Conservation (phyloP, 2,329 filamentous ascomycete genomes). For the Calonectria ilicicola region DNA sequence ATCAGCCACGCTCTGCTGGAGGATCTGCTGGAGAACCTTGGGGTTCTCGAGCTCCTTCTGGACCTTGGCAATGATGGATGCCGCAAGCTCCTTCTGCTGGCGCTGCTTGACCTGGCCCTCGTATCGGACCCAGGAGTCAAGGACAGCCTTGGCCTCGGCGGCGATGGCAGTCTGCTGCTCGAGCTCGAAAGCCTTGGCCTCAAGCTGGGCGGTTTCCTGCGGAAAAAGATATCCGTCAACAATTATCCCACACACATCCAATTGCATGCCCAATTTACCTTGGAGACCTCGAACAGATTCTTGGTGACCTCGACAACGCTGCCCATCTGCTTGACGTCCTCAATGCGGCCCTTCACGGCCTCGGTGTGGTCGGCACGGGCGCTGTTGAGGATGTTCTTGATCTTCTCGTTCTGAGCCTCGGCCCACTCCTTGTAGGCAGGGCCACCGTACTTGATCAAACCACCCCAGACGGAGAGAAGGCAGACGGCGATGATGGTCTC, state of each 20-base stretch:
- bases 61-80: constrained; percentile 95
- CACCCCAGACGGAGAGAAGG: constrained; percentile 92
- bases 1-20: constrained; percentile 95
- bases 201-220: constrained; percentile 95
- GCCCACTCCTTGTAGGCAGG: constrained; percentile 95
- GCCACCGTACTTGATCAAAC: constrained; percentile 92
- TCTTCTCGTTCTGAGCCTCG: constrained; percentile 87
- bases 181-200: constrained; percentile 95
- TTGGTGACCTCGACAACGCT: constrained; percentile 97
- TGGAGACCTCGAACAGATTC: constrained; percentile 96
- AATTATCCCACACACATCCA: constrained; percentile 23
- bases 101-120: constrained; percentile 99
- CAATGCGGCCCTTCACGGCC: constrained; percentile 94
- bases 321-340: constrained; percentile 93
- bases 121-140: constrained; percentile 99
- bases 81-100: constrained; percentile 95
- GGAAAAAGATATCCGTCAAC: constrained; percentile 35
- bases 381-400: constrained; percentile 94
- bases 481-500: constrained; percentile 95
- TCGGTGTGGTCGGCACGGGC: constrained; percentile 94
- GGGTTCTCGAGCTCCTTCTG: constrained; percentile 99
- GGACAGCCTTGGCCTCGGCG: constrained; percentile 91
- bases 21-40: constrained; percentile 96
- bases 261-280: constrained; percentile 69
- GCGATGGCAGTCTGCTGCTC: constrained; percentile 96